phyloP scores from a whole-genome alignment of 2,329 filamentous ascomycete genomes.

The Fusarium nodosum region DNA sequence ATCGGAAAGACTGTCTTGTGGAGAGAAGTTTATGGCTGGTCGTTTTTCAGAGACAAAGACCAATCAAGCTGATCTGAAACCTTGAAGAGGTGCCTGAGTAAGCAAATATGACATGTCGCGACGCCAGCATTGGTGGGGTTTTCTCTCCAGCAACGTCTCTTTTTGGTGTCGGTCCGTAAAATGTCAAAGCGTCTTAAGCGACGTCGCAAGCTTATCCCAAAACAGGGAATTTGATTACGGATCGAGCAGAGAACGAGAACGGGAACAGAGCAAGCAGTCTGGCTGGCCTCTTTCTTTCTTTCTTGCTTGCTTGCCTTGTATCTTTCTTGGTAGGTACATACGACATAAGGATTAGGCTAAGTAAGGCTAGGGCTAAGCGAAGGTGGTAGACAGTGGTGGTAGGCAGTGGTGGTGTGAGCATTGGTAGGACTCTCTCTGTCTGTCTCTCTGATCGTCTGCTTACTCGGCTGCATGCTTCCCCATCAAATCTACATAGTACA shows the following conservation, averaged over 20 bases:
- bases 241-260: too few relatives aligned
- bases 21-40: conserved; percentile 19
- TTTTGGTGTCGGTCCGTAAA: not conserved
- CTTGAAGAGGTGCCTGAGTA: conserved; percentile 9
- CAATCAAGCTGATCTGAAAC: conserved; percentile 15
- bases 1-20: conserved; percentile 1
- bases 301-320: too few relatives aligned
- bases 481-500: not conserved
- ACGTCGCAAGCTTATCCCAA: conserved; percentile 28
- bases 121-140: conserved; percentile 20
- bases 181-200: conserved; percentile 10
- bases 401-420: too few relatives aligned
- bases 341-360: not conserved
- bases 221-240: not conserved
- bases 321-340: not conserved
- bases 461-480: not conserved
- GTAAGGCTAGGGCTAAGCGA: too few relatives aligned
- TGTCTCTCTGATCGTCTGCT: not conserved
- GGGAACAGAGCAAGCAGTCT: too few relatives aligned
- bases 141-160: not conserved
- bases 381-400: too few relatives aligned
- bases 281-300: too few relatives aligned
- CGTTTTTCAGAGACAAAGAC: conserved; percentile 2
- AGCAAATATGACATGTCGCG: not conserved
- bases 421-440: too few relatives aligned